Percentiles rank a stretch among this genome's conserved stretches.
Conservation (phyloP, 2,329 filamentous ascomycete genomes). For the Diaporthe sp. region DNA sequence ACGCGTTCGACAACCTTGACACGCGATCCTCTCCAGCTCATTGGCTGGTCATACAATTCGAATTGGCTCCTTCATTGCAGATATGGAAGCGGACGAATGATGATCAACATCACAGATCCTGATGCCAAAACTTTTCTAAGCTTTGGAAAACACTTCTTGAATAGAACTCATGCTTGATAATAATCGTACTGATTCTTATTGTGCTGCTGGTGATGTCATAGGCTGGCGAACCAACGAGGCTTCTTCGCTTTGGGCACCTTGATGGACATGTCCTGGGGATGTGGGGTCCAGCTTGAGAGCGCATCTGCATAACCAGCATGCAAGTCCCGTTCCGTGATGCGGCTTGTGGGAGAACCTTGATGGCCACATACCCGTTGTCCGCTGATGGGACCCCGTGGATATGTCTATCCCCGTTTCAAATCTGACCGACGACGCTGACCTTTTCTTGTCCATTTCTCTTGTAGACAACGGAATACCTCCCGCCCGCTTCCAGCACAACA, state of each 20-base stretch:
- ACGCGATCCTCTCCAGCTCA: neutral
- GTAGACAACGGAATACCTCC: neutral
- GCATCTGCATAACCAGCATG: neutral
- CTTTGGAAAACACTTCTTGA: neutral
- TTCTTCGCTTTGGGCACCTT: conserved; percentile 13
- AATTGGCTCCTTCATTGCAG: neutral
- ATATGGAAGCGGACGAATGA: neutral
- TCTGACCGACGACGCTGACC: too few relatives aligned
- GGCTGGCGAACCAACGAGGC: neutral
- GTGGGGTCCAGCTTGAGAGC: neutral
- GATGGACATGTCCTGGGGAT: neutral
- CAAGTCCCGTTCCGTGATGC: neutral
- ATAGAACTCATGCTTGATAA: neutral
- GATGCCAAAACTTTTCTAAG: neutral
- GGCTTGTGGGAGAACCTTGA: conserved; percentile 28
- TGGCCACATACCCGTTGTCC: neutral
- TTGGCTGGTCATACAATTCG: neutral
- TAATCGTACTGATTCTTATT: neutral
- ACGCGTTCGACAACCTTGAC: too few relatives aligned
- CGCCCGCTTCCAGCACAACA: neutral
- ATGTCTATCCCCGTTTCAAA: neutral
- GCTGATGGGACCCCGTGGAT: neutral
- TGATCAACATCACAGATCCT: neutral
- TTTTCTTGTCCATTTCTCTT: neutral
- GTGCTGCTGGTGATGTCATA: neutral